Evolutionary conservation across 495 filamentous ascomycete species (phyloP).

Genomic region (Aspergillus sclerotioniger): DNA sequence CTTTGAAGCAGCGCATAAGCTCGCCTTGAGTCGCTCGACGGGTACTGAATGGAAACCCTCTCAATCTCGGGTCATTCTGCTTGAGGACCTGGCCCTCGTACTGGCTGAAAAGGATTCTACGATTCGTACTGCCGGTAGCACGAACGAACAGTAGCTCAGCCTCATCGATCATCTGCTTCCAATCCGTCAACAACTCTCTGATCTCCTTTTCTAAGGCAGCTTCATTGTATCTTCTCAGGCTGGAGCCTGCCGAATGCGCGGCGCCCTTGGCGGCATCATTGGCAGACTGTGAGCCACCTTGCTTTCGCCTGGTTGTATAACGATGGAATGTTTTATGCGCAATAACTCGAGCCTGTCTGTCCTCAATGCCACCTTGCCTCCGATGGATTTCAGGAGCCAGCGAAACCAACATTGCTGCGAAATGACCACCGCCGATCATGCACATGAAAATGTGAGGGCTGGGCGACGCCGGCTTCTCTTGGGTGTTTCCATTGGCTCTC

Average conservation of each 20-base stretch:
- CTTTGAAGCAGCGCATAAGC: constrained; percentile 88
- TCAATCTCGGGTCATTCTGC: constrained; percentile 77
- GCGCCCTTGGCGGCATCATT: constrained; percentile 88
- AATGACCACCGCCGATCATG: constrained; percentile 98
- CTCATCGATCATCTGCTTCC: constrained; percentile 79
- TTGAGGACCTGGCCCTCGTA: constrained; percentile 85
- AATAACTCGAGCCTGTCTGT: constrained; percentile 78
- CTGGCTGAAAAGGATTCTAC: constrained; percentile 81
- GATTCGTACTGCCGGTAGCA: constrained; percentile 81
- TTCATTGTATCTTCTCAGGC: constrained; percentile 90
- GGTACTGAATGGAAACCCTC: constrained; percentile 92
- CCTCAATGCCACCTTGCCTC: constrained; percentile 64
- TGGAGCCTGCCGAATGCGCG: constrained; percentile 91
- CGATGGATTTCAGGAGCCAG: constrained; percentile 77
- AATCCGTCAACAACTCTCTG: constrained; percentile 70
- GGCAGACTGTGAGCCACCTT: constrained; percentile 90
- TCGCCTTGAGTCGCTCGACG: constrained; percentile 92
- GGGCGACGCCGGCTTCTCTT: constrained; percentile 52
- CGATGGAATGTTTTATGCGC: constrained; percentile 98
- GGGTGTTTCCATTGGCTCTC: constrained; percentile 41
- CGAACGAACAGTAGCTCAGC: constrained; percentile 84
- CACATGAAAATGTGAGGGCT: constrained; percentile 88
- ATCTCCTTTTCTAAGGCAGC: constrained; percentile 81
- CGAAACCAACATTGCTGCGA: constrained; percentile 92
- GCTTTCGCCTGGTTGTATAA: constrained; percentile 93